These are phyloP conservation scores for Ogataea nonfermentans DNA, from an alignment of 805 yeast genomes.

Conservation along the genomic window DNA sequence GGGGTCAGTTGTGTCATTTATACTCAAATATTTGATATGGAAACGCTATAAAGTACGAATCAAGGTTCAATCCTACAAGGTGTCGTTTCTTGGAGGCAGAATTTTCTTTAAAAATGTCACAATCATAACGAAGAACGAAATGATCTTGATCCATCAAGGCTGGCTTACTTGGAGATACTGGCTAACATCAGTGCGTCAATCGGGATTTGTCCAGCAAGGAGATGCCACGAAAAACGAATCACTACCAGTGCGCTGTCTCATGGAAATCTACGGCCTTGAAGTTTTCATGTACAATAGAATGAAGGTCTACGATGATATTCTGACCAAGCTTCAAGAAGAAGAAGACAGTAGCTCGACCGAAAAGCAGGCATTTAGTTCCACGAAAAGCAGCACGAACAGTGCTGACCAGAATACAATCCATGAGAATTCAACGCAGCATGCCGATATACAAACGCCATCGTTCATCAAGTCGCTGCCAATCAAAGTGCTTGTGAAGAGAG, in stretches of 20 bases:
- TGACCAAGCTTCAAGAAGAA: slow-evolving; percentile 31
- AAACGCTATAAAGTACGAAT: slow-evolving; percentile 54
- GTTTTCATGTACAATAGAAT: slow-evolving; percentile 79
- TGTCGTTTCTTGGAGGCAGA: slow-evolving; percentile 82
- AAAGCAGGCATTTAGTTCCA: slow-evolving; percentile 9
- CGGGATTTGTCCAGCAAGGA: slow-evolving; percentile 32
- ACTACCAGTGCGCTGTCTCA: slow-evolving; percentile 54
- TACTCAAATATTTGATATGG: slow-evolving; percentile 62
- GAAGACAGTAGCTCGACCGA: slow-evolving; percentile 4
- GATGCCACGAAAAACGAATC: slow-evolving; percentile 38
- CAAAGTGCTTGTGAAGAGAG: slow-evolving; percentile 54
- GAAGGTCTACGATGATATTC: slow-evolving; percentile 66
- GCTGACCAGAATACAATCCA: slow-evolving; percentile 11
- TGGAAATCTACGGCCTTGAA: slow-evolving; percentile 76
- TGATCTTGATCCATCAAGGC: slow-evolving; percentile 68
- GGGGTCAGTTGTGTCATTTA: slow-evolving; percentile 55
- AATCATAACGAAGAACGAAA: slow-evolving; percentile 68
- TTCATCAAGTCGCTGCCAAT: slow-evolving; percentile 56
- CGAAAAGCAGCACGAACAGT: slow-evolving; percentile 4
- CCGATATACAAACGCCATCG: slow-evolving; percentile 1
- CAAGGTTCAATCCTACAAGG: slow-evolving; percentile 67
- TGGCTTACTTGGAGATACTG: slow-evolving; percentile 90
- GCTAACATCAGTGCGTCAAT: slow-evolving; percentile 50
- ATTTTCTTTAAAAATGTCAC: slow-evolving; percentile 73
- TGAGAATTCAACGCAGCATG: slow-evolving; percentile 2